A percentile compares a stretch with the other conserved stretches of the same genome.
Conservation (phyloP, 305 asterid species). For the Fraxinus dipetala region DNA sequence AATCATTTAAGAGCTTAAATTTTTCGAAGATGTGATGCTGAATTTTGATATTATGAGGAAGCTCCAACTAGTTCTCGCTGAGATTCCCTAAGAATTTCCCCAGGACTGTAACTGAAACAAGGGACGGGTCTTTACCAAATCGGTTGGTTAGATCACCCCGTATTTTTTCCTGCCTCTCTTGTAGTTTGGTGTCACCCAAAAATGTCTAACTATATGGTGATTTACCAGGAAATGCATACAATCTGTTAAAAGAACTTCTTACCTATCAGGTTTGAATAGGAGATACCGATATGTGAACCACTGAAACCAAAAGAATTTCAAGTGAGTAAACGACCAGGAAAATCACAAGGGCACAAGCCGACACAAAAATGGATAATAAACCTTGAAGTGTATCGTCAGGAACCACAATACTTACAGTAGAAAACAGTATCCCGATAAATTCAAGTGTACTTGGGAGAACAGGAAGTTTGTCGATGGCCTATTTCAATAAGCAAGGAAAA, state of each 20-base stretch:
- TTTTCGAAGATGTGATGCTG: neutral
- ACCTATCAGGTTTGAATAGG: constrained; percentile 81
- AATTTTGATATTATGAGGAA: neutral
- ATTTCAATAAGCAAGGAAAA: constrained; percentile 10
- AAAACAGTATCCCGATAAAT: constrained; percentile 67
- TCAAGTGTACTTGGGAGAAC: constrained; percentile 68
- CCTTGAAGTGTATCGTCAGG: neutral
- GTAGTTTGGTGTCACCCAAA: neutral
- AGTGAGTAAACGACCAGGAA: constrained; percentile 22
- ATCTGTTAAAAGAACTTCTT: constrained; percentile 15
- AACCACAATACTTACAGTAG: constrained; percentile 58
- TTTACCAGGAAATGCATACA: neutral
- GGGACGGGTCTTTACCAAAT: neutral
- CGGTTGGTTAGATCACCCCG: neutral
- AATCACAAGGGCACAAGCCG: neutral
- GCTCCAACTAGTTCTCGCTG: neutral
- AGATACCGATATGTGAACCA: constrained; percentile 82
- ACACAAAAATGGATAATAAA: neutral
- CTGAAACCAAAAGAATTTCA: constrained; percentile 40
- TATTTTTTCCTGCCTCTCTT: neutral
- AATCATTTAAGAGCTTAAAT: neutral
- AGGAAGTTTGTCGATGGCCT: constrained; percentile 82
- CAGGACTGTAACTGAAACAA: neutral
- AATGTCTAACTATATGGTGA: neutral
- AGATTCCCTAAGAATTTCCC: neutral